Evolutionary conservation across 2,329 filamentous ascomycete genomes (phyloP).

Genomic region (Tolypocladium cylindrosporum): DNA sequence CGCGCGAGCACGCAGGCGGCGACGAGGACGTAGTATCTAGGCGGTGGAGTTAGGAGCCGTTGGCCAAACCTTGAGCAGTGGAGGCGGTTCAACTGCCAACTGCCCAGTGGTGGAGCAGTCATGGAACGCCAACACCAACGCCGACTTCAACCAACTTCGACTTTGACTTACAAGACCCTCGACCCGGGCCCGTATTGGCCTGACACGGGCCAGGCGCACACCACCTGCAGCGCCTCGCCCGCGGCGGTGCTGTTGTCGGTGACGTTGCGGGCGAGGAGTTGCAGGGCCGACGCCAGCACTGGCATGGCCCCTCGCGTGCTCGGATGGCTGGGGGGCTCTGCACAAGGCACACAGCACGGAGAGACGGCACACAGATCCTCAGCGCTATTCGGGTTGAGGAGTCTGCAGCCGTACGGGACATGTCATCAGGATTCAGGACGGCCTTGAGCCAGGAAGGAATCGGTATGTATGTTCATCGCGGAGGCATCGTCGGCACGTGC

Average conservation of each 20-base stretch:
- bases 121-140: constrained; percentile 13
- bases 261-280: background rate
- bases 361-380: background rate
- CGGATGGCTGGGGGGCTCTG: background rate
- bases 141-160: background rate
- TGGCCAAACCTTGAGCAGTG: background rate
- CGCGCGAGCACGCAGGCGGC: constrained; percentile 53
- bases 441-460: background rate
- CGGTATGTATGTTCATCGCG: background rate
- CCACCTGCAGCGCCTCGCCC: constrained; percentile 24
- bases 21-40: constrained; percentile 54
- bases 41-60: background rate
- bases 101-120: too few relatives aligned
- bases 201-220: constrained; percentile 47
- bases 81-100: background rate
- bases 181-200: constrained; percentile 48
- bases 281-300: background rate
- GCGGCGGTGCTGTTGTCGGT: constrained; percentile 3
- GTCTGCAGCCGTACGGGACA: background rate
- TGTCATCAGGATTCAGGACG: background rate
- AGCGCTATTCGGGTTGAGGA: background rate
- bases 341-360: background rate
- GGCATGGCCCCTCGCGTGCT: background rate
- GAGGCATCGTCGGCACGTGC: too few relatives aligned
- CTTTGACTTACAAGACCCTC: constrained; percentile 31